phyloP scores from a whole-genome alignment of 1,139 yeast species.

The Blastobotrys aristatus region DNA sequence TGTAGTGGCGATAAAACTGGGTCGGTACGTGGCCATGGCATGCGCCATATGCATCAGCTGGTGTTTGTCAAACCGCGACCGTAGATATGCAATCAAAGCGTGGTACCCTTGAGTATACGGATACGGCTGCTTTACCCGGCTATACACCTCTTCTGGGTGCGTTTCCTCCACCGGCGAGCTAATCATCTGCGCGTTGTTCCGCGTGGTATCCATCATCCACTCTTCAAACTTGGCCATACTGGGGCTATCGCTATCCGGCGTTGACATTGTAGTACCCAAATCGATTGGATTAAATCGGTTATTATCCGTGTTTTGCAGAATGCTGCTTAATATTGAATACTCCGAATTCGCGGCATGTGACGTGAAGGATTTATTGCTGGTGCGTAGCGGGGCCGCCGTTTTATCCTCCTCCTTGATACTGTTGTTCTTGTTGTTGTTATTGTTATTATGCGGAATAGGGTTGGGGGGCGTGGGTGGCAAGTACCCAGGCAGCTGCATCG shows the following conservation, averaged over 20 bases:
- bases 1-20: constrained; percentile 88
- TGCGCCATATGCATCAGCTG: constrained; percentile 81
- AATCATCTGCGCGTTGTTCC: constrained; percentile 4
- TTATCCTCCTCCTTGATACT: neutral
- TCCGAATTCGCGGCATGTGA: constrained; percentile 81
- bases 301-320: constrained; percentile 39
- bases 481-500: constrained; percentile 16
- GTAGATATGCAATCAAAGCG: constrained; percentile 66
- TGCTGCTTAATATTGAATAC: constrained; percentile 67
- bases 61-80: constrained; percentile 62
- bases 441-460: neutral
- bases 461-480: constrained; percentile 17
- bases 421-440: neutral
- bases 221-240: neutral
- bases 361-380: constrained; percentile 39
- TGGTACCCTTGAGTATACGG: constrained; percentile 90
- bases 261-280: constrained; percentile 7
- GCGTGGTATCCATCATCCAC: too few relatives aligned
- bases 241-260: constrained; percentile 12
- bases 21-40: constrained; percentile 84
- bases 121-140: constrained; percentile 50
- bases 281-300: neutral
- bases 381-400: neutral
- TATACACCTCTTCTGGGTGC: constrained; percentile 31
- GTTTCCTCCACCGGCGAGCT: constrained; percentile 14